Conservation (phyloP, 163 green algal genomes). For the Volvox carteri region DNA sequence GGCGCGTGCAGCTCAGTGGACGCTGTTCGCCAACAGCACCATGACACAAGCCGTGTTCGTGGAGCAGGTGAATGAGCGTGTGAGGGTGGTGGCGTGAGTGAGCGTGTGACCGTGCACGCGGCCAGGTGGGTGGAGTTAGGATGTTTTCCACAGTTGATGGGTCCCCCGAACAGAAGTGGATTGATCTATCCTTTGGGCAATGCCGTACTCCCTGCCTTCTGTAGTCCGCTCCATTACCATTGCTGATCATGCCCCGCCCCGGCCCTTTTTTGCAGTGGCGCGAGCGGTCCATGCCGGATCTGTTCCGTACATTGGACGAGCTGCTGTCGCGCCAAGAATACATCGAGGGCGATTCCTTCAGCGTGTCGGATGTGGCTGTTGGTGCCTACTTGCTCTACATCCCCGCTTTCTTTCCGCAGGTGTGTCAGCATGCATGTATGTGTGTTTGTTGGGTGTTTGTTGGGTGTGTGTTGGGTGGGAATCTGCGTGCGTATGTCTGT, state of each 20-base stretch:
- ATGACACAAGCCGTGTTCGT: slow-evolving; percentile 48
- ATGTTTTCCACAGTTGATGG: too few species aligned
- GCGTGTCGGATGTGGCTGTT: slow-evolving; percentile 57
- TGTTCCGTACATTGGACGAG: slow-evolving; percentile 59
- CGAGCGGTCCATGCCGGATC: slow-evolving; percentile 55
- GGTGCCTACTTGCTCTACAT: slow-evolving; percentile 68
- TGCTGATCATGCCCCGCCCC: too few species aligned
- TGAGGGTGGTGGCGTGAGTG: too few species aligned
- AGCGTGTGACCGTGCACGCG: not conserved
- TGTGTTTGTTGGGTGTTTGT: too few species aligned
- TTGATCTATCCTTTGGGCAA: too few species aligned
- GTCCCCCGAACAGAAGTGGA: too few species aligned
- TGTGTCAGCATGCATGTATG: not conserved
- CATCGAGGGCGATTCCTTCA: slow-evolving; percentile 59
- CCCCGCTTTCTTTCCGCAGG: slow-evolving; percentile 52
- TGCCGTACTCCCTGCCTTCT: too few species aligned
- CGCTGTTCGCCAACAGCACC: slow-evolving; percentile 71
- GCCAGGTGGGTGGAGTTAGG: not conserved
- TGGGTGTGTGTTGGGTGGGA: too few species aligned
- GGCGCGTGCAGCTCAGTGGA: slow-evolving; percentile 17
- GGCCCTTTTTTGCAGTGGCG: slow-evolving; percentile 31
- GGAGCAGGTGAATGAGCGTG: slow-evolving; percentile 54
- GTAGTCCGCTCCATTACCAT: too few species aligned
- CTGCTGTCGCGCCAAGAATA: slow-evolving; percentile 52
- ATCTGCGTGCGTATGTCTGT: not conserved